Conservation (phyloP, 805 yeast species). For the Kuraishia hungarica region DNA sequence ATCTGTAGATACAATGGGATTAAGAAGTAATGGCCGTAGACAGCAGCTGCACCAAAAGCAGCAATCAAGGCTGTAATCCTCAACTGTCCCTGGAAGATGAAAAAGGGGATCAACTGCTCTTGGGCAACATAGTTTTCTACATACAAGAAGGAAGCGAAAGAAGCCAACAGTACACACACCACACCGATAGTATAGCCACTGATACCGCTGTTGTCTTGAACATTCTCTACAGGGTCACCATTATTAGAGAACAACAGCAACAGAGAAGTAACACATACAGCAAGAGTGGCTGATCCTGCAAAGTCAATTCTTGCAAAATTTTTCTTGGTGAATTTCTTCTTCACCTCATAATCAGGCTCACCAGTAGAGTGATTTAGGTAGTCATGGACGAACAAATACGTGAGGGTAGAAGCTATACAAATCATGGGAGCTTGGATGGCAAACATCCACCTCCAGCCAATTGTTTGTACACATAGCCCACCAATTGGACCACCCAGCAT, state of each 20-base stretch:
- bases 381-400: slow-evolving; percentile 16
- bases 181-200: slow-evolving; percentile 5
- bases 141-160: slow-evolving; percentile 15
- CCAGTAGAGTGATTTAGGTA: slow-evolving; percentile 17
- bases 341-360: slow-evolving; percentile 7
- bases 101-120: slow-evolving; percentile 32
- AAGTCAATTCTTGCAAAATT: slow-evolving; percentile 30
- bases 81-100: slow-evolving; percentile 27
- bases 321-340: slow-evolving; percentile 20
- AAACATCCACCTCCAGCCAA: slow-evolving; percentile 64
- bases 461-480: slow-evolving; percentile 46
- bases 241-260: slow-evolving; percentile 24
- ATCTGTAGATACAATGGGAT: slow-evolving; percentile 34
- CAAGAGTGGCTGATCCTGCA: slow-evolving; percentile 29
- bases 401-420: slow-evolving; percentile 25
- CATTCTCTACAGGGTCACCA: neutral
- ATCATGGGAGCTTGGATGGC: slow-evolving; percentile 51
- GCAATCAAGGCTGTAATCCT: slow-evolving; percentile 28
- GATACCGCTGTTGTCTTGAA: neutral
- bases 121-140: slow-evolving; percentile 26
- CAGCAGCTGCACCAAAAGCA: slow-evolving; percentile 27
- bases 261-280: slow-evolving; percentile 23
- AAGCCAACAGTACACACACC: slow-evolving; percentile 8
- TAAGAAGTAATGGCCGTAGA: slow-evolving; percentile 26
- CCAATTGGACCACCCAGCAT: slow-evolving; percentile 61